phyloP scores from a whole-genome alignment of 2,329 filamentous ascomycete genomes.

The Akanthomyces dipterigenus region DNA sequence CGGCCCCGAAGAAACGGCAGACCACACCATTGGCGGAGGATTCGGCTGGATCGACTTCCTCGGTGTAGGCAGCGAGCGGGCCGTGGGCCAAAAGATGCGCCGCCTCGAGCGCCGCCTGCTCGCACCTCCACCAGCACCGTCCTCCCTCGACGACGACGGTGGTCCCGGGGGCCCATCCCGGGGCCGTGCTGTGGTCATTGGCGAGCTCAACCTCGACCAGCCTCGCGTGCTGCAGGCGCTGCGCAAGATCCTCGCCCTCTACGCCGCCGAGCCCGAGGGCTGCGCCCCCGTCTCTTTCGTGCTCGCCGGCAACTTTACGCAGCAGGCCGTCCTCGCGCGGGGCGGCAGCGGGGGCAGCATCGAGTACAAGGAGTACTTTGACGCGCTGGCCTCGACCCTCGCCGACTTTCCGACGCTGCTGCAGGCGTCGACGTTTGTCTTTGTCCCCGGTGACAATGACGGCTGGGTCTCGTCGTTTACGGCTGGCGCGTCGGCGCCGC shows the following conservation, averaged over 20 bases:
- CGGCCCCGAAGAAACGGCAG: conserved; percentile 48
- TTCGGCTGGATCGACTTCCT: conserved; percentile 98
- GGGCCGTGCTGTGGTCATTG: conserved; percentile 64
- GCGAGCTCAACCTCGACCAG: conserved; percentile 80
- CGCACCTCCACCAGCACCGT: conserved; percentile 21
- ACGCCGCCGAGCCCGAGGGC: conserved; percentile 58
- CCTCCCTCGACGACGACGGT: conserved; percentile 20
- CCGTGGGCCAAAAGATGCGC: conserved; percentile 75
- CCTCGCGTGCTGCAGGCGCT: conserved; percentile 76
- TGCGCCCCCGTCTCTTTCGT: conserved; percentile 72
- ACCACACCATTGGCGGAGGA: conserved; percentile 64
- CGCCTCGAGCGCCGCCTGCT: conserved; percentile 67
- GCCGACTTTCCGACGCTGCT: conserved; percentile 78
- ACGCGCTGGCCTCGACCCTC: conserved; percentile 74
- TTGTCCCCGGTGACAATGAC: conserved; percentile 94
- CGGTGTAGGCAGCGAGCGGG: conserved; percentile 82
- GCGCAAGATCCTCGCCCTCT: conserved; percentile 68
- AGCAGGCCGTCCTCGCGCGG: conserved; percentile 57
- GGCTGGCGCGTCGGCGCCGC: conserved; percentile 61
- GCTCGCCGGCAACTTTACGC: conserved; percentile 77
- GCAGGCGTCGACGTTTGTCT: conserved; percentile 75
- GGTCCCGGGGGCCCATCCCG: conserved; percentile 26
- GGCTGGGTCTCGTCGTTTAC: conserved; percentile 90
- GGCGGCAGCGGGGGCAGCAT: conserved; percentile 75
- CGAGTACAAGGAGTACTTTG: conserved; percentile 95